Evolutionary conservation across 2,329 filamentous ascomycete genomes (phyloP), one percentile per base, ranked within the genome.

Genomic region (Chalaropsis ovoidea): DNA sequence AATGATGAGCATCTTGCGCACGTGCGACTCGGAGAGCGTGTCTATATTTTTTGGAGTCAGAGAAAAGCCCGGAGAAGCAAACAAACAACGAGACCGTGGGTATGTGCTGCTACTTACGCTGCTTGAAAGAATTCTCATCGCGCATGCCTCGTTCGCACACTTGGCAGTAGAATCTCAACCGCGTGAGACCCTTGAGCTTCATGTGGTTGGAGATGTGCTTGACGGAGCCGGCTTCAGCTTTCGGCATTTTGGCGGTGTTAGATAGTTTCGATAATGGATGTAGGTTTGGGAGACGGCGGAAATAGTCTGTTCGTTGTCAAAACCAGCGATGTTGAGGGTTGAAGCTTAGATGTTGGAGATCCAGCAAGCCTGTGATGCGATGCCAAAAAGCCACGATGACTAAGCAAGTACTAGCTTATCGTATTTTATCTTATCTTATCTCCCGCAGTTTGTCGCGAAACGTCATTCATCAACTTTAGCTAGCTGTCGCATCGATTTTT

Each of bases 141-240:
- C 68, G 68, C 62, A 68, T 68, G 17, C 61, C 67, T 62, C 68
- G 75, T 73, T 90, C 82, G 77, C 92, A 96, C 5, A 88, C 84
- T 73, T 88, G 85, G 69, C 92, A 96, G 77, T 92, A 97, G 89
- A 90, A 99, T 74, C 93, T 84, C 64, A 99, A 80, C 6, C 93
- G 83, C 72, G 94, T 88, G 11, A 85, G 76, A 65, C 86, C 86
- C 74, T 90, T 88, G 69, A 85, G 83, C 77, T 96, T 96, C 79
- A 96, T 86, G 77, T 91, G 88, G 78, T 97, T 97, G 76, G 83
- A 85, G 68, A 97, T 82, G 74, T 90, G 84, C 77, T 96, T 97
- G n/a, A 87, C 90, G 66, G 87, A 89, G 69, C 94, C 94, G 64
- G 90, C 86, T 79, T 97, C 94, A 72, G 94, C 94, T 79, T 89